Conservation (phyloP, 768 basidiomycete genomes). For the Kwoniella pini region DNA sequence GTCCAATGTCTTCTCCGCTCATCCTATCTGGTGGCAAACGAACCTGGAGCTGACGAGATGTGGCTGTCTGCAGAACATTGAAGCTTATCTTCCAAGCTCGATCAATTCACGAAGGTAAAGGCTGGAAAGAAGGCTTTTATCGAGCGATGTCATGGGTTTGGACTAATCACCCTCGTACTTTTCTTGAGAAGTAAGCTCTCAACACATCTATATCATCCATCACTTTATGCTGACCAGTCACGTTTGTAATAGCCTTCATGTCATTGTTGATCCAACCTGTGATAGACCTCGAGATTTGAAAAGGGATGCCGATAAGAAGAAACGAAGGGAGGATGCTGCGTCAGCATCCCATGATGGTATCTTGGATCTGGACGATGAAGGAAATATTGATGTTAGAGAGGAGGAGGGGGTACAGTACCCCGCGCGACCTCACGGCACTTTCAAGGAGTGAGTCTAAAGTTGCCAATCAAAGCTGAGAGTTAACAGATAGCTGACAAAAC, state of each 20-base stretch:
- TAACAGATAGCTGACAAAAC: neutral
- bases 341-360: conserved; percentile 13
- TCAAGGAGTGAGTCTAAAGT: conserved; percentile 68
- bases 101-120: conserved; percentile 68
- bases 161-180: conserved; percentile 68
- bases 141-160: conserved; percentile 67
- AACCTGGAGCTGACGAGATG: neutral
- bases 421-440: conserved; percentile 63
- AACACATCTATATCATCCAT: neutral
- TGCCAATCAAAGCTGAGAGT: neutral
- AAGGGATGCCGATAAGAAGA: conserved; percentile 3
- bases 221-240: conserved; percentile 1
- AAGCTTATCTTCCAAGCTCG: conserved; percentile 68
- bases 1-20: neutral
- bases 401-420: conserved; percentile 28
- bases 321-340: conserved; percentile 10
- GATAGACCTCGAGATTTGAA: conserved; percentile 31
- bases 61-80: conserved; percentile 59
- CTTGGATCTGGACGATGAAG: conserved; percentile 22
- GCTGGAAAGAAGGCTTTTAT: conserved; percentile 66
- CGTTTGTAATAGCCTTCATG: conserved; percentile 54
- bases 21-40: neutral
- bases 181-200: conserved; percentile 60
- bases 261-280: conserved; percentile 61
- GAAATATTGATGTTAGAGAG: conserved; percentile 26